Percentiles rank a stretch among this genome's conserved stretches.
These are phyloP conservation scores for Blastomyces emzantsi DNA, from an alignment of 2,329 filamentous ascomycete species.

Conservation along the genomic window DNA sequence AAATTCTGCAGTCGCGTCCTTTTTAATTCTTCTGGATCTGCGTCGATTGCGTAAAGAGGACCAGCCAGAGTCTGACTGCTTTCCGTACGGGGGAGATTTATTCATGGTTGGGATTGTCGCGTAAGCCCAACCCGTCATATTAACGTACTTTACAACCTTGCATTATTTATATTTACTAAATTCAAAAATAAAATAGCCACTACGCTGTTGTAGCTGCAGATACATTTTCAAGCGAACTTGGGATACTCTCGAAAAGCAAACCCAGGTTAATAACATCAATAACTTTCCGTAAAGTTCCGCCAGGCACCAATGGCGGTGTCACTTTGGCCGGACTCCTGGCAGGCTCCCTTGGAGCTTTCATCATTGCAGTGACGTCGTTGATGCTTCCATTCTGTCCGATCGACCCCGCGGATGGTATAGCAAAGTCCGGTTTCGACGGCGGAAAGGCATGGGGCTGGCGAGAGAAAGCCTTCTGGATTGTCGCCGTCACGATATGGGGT, in stretches of 20 bases:
- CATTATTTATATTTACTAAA: background rate
- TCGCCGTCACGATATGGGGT: conserved; percentile 61
- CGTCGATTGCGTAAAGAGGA: conserved; percentile 30
- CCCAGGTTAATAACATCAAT: conserved; percentile 82
- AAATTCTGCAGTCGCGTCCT: conserved; percentile 71
- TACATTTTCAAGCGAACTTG: conserved; percentile 90
- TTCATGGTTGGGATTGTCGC: conserved; percentile 34
- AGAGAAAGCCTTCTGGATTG: conserved; percentile 41
- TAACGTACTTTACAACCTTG: background rate
- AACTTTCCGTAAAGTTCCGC: conserved; percentile 67
- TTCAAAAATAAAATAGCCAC: conserved; percentile 41
- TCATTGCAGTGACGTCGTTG: conserved; percentile 58
- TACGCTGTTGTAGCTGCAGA: conserved; percentile 90
- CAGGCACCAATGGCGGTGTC: conserved; percentile 89
- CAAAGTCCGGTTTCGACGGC: conserved; percentile 29
- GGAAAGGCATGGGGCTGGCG: conserved; percentile 43
- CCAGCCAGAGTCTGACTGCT: conserved; percentile 28
- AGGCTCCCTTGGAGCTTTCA: conserved; percentile 62
- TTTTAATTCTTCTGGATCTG: conserved; percentile 49
- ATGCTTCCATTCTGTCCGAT: conserved; percentile 58
- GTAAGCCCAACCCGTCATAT: conserved; percentile 21
- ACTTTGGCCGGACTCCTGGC: conserved; percentile 64
- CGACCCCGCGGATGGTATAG: conserved; percentile 10
- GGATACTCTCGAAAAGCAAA: conserved; percentile 66
- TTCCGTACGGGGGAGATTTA: conserved; percentile 29